Percentiles rank a stretch among this genome's conserved stretches.
These are phyloP conservation scores for Neobulgaria alba DNA, from an alignment of 2,329 filamentous ascomycete species.

Conservation along the genomic window DNA sequence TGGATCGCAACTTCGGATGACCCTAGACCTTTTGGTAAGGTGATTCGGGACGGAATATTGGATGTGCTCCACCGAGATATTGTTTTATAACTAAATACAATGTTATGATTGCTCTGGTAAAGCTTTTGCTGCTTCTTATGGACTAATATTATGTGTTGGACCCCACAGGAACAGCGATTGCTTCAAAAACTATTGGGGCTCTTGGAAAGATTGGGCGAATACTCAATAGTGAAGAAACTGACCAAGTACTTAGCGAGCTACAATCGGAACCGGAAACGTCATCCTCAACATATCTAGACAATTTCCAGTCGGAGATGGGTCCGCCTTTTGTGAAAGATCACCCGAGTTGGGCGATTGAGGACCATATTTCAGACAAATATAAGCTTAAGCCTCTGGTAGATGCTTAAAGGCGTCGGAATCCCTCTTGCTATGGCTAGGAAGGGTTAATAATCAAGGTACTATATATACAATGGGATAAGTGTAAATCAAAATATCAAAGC, in stretches of 20 bases:
- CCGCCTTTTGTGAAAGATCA: too few species aligned
- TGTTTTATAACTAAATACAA: conserved; percentile 12
- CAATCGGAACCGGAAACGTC: conserved; percentile 3
- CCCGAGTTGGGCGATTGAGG: too few species aligned
- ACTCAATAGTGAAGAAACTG: conserved; percentile 4
- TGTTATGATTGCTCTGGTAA: conserved; percentile 9
- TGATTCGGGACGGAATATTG: conserved; percentile 7
- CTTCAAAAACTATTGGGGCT: conserved; percentile 1
- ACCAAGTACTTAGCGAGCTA: conserved; percentile 1
- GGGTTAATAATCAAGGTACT: too few species aligned
- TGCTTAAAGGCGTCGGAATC: too few species aligned
- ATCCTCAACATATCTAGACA: background rate
- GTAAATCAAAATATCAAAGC: too few species aligned
- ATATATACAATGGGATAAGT: too few species aligned
- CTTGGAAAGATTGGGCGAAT: conserved; percentile 2
- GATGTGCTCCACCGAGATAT: conserved; percentile 4
- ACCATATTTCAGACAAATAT: too few species aligned
- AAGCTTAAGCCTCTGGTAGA: too few species aligned
- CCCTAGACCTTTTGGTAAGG: too few species aligned
- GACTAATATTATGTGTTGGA: background rate
- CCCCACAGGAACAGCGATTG: background rate
- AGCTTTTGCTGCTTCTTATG: conserved; percentile 6
- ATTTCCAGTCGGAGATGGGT: background rate
- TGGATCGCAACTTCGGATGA: too few species aligned
- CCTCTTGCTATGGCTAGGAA: too few species aligned